Evolutionary conservation across 192 early-diverging fungal genomes (phyloP).

Genomic region (Allomyces macrogynus): DNA sequence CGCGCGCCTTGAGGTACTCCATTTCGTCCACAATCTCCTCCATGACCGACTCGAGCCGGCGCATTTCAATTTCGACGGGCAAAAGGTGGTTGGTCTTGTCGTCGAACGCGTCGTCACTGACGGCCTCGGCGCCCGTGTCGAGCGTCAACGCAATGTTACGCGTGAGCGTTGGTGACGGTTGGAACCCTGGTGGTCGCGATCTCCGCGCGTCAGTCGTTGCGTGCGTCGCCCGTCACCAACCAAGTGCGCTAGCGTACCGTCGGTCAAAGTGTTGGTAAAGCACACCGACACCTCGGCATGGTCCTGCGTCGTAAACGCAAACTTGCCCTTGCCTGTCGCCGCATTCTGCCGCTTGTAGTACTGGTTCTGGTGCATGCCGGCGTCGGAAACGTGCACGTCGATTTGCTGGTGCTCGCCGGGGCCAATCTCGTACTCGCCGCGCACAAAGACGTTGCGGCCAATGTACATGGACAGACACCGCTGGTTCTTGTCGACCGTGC

Average conservation of each 20-base stretch:
- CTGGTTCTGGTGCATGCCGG: constrained; percentile 42
- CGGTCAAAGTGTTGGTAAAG: constrained; percentile 51
- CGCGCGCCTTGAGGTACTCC: constrained; percentile 60
- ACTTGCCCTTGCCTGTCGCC: constrained; percentile 35
- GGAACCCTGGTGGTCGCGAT: constrained; percentile 16
- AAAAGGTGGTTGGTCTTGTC: constrained; percentile 54
- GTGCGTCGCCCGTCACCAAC: not conserved
- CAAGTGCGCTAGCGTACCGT: constrained; percentile 12
- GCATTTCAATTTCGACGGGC: constrained; percentile 75
- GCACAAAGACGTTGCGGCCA: constrained; percentile 41
- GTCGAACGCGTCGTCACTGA: constrained; percentile 45
- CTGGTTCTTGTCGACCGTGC: constrained; percentile 15
- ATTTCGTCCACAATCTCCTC: constrained; percentile 66
- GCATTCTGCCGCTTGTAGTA: constrained; percentile 41
- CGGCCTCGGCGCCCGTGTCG: constrained; percentile 66
- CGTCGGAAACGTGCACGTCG: constrained; percentile 50
- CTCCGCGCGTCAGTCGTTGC: not conserved
- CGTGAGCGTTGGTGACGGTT: constrained; percentile 25
- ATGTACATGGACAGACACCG: constrained; percentile 60
- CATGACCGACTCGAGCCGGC: constrained; percentile 52
- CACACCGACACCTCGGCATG: constrained; percentile 69
- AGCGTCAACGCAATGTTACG: constrained; percentile 55
- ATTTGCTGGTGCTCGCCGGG: constrained; percentile 54
- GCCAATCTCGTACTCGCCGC: constrained; percentile 42
- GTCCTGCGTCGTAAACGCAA: constrained; percentile 61